Evolutionary conservation across 257 asterid genomes (phyloP), one percentile per base, ranked within the genome.

Genomic region (Nicotiana otophora): DNA sequence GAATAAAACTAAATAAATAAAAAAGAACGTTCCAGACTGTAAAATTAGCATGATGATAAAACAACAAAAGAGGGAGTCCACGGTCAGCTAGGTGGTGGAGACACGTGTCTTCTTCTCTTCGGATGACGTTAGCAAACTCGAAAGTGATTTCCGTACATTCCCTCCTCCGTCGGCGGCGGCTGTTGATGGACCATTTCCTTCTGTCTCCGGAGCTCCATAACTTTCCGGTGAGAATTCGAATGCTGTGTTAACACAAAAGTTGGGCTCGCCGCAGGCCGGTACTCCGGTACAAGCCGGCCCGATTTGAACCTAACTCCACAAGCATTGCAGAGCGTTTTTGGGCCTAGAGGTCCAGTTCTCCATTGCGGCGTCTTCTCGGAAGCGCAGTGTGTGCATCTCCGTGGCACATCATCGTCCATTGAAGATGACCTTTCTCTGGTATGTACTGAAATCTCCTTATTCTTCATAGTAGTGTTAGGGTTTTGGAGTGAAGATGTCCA

Each of bases 351-450:
- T 16, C 98, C 97, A 11, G 95, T 89, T 84, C 98, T 83, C 98
- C 98, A 92, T 83, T 93, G 98, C 10, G 98, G 98, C 20, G 98
- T 93, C 90, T 91, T 93, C 87, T 92, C 97, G 17, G 97, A 90
- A 77, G 92, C 92, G 79, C 95, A 93, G 85, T 93, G 98, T 84
- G 92, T 88, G 92, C 97, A 93, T 77, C 91, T 85, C 10, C 93
- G 93, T 82, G 83, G 87, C 81, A 86, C 81, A 64, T 84, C 88
- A 81, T 33, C 67, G 17, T 74, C 62, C 80, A 48, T 26, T 48
- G 62, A 46, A 28, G 77, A 6, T 17, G 83, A 58, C 39, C 84
- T 61, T 62, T 86, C 93, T 57, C 84, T 69, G 28, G 63, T 61
- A 60, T 15, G 16, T 23, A 46, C 64, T 58, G 77, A 17, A 23